Base-by-base conservation (phyloP, 257 asterid species). In the Solanum paucissectum region DNA sequence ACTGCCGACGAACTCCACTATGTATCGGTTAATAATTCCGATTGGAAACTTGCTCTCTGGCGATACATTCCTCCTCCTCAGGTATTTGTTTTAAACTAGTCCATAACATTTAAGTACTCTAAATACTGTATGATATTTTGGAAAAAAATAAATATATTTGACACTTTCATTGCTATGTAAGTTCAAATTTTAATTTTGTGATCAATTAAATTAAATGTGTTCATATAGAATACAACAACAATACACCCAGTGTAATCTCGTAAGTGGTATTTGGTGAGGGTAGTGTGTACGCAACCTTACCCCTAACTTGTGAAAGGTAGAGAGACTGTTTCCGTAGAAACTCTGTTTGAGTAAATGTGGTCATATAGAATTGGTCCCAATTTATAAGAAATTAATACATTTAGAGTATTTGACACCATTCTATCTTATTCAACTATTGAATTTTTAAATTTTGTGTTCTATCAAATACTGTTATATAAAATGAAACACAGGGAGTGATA, bases 1-100 rank as follows among this genome's bases (percentile, higher is more conserved):
- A 95, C 98, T 25, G 99, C 99, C 84, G 99, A 97, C 84, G 99
- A 97, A 92, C 96, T 97, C 74, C 98, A 97, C 87, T 97, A 96
- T 33, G 98, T 97, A 75, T 86, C 98, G 9, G 95, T 93, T 72
- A 88, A 91, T 79, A 94, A 90, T 87, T 95, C 95, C 14, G 93
- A 84, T 55, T 96, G 99, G 99, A 87, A 92, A 36, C 96, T 97
- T 87, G 96, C 99, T 33, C 98, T 97, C 88, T 97, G 99, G 99
- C 99, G 99, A 32, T 97, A 95, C 87, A 90, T 84, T 46, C 99
- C 99, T 18, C 91, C 96, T 86, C 95, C 99, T 12, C 90, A 93
- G 98, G 99, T 96, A 1, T 1, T 55, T 62, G 1, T 23, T 8
- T 21, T 3, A n/a, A 38, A 38, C 9, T 38, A 38, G 44, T 38